Conservation (phyloP, 257 asterid genomes). For the Lycium barbarum region DNA sequence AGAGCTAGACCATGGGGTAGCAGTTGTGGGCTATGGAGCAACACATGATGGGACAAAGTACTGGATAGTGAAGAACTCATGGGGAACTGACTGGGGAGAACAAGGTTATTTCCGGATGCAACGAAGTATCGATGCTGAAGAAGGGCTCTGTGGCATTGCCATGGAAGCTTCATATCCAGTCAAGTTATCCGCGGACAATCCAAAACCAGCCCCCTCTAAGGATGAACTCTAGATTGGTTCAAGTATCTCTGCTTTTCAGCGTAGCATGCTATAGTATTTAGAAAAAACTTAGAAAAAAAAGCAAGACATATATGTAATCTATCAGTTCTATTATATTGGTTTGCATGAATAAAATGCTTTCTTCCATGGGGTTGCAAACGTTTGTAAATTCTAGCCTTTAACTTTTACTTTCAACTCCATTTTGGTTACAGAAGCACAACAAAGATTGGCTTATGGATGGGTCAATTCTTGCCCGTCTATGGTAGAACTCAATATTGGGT, state of each 20-base stretch:
- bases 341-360: slow-evolving; percentile 38
- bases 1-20: slow-evolving; percentile 85
- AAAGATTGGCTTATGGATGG: background rate
- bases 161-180: slow-evolving; percentile 79
- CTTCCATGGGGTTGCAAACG: background rate
- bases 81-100: slow-evolving; percentile 82
- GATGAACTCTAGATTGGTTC: slow-evolving; percentile 63
- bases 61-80: slow-evolving; percentile 80
- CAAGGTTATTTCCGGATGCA: slow-evolving; percentile 68
- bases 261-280: background rate
- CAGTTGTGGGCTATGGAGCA: slow-evolving; percentile 71
- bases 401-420: background rate
- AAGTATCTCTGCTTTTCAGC: background rate
- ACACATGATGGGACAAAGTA: slow-evolving; percentile 69
- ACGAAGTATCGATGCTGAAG: slow-evolving; percentile 50
- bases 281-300: background rate
- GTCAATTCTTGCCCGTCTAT: background rate
- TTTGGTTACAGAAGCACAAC: background rate
- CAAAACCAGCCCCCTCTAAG: slow-evolving; percentile 46
- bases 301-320: slow-evolving; percentile 2
- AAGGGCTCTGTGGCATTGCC: slow-evolving; percentile 76
- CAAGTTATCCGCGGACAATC: slow-evolving; percentile 60
- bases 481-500: background rate
- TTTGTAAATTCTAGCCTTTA: background rate
- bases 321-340: slow-evolving; percentile 26